Conservation (phyloP, 352 stramenopile species). For the Pythium chondricola region DNA sequence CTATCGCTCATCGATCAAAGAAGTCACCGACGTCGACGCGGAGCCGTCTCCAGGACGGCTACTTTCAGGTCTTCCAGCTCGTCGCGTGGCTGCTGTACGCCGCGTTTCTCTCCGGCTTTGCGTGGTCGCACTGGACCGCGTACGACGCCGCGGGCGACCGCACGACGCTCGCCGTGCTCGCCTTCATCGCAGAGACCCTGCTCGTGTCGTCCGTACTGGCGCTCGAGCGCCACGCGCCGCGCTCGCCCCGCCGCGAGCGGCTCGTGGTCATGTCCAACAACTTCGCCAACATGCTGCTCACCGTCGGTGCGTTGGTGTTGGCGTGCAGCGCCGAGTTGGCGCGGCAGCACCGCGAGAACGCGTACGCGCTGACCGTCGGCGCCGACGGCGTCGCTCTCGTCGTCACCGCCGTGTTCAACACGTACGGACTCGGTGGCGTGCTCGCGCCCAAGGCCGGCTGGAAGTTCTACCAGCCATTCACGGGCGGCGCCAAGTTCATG, state of each 20-base stretch:
- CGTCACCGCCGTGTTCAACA: conserved; percentile 76
- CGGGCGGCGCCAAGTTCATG: conserved; percentile 68
- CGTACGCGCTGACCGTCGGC: conserved; percentile 48
- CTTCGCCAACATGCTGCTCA: conserved; percentile 81
- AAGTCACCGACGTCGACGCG: conserved; percentile 1
- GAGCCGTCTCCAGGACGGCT: conserved; percentile 29
- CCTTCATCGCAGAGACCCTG: conserved; percentile 70
- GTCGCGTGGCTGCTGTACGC: conserved; percentile 53
- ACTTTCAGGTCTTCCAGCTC: conserved; percentile 67
- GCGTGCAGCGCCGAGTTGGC: conserved; percentile 53
- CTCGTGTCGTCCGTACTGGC: conserved; percentile 74
- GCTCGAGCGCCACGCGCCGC: conserved; percentile 38
- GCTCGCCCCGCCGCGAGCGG: conserved; percentile 29
- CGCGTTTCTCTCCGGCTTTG: conserved; percentile 42
- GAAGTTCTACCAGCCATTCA: conserved; percentile 83
- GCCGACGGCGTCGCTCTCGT: conserved; percentile 62
- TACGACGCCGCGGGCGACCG: conserved; percentile 42
- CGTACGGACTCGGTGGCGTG: conserved; percentile 71
- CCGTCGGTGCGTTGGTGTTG: conserved; percentile 60
- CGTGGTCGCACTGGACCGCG: conserved; percentile 19
- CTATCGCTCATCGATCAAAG: neutral
- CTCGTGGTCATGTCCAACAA: conserved; percentile 77
- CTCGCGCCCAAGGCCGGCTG: conserved; percentile 68
- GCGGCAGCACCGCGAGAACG: conserved; percentile 23
- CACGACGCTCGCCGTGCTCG: conserved; percentile 45